A percentile compares a stretch with the other conserved stretches of the same genome.
Conservation (phyloP, 352 stramenopile species). For the Globisporangium nagaii region DNA sequence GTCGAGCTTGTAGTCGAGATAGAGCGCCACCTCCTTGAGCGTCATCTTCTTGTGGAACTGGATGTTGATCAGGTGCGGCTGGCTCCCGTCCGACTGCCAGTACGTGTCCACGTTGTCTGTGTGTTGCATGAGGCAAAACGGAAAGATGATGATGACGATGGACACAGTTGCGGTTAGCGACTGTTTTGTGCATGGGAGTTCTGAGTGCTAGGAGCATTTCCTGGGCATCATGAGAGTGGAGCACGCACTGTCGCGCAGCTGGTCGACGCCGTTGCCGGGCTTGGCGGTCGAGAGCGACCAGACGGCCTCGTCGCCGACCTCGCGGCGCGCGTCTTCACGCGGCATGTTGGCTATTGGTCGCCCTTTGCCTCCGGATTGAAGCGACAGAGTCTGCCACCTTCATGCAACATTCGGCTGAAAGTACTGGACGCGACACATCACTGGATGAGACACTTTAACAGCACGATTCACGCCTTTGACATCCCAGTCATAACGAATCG, state of each 20-base stretch:
- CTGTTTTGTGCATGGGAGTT: too few species aligned
- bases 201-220: too few species aligned
- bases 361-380: neutral
- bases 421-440: constrained; percentile 9
- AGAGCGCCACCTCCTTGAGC: constrained; percentile 93
- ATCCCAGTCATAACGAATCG: neutral
- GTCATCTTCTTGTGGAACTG: constrained; percentile 95
- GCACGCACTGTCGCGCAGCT: constrained; percentile 90
- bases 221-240: neutral
- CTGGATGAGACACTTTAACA: neutral
- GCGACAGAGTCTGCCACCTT: neutral
- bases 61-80: constrained; percentile 97
- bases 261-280: constrained; percentile 96
- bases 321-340: constrained; percentile 27
- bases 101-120: constrained; percentile 95
- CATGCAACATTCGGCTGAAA: too few species aligned
- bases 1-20: constrained; percentile 97
- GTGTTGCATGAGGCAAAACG: neutral
- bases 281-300: constrained; percentile 97
- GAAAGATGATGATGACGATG: constrained; percentile 1
- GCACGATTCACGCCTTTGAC: too few species aligned
- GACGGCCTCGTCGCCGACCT: constrained; percentile 86
- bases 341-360: neutral
- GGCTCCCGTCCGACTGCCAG: constrained; percentile 93
- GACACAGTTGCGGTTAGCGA: too few species aligned